These are phyloP conservation scores for Suhomyces bokatorum DNA, from an alignment of 1,139 yeast genomes.

Conservation along the genomic window DNA sequence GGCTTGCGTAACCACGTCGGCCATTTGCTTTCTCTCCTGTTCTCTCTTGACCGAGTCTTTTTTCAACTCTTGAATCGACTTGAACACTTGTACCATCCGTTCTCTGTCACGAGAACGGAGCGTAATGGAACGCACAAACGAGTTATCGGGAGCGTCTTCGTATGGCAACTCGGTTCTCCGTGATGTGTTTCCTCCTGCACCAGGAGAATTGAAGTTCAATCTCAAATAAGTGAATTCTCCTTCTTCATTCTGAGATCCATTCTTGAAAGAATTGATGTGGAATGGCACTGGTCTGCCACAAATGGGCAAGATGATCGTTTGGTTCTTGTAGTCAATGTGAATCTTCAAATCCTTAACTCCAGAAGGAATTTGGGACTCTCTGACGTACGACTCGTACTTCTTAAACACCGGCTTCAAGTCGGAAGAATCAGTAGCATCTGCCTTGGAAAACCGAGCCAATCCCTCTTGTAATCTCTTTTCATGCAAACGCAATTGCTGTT, in stretches of 20 bases:
- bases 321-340: conserved; percentile 84
- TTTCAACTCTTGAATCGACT: conserved; percentile 88
- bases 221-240: conserved; percentile 92
- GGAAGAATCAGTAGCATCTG: conserved; percentile 65
- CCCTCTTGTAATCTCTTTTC: conserved; percentile 88
- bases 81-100: conserved; percentile 87
- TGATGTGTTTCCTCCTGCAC: conserved; percentile 70
- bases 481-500: conserved; percentile 79
- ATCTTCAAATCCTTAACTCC: conserved; percentile 81
- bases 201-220: conserved; percentile 92
- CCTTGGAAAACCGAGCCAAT: conserved; percentile 69
- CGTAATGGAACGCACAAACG: conserved; percentile 84
- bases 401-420: conserved; percentile 78
- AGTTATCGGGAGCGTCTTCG: conserved; percentile 83
- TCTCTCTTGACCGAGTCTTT: conserved; percentile 90
- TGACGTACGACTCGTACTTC: conserved; percentile 88
- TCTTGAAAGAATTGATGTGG: conserved; percentile 91
- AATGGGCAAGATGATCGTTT: conserved; percentile 87
- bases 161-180: conserved; percentile 83
- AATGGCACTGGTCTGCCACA: conserved; percentile 97
- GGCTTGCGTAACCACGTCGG: conserved; percentile 94
- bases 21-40: conserved; percentile 86
- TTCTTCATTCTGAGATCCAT: conserved; percentile 94
- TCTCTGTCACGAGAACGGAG: conserved; percentile 89
- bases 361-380: conserved; percentile 88